Percentiles rank a stretch among this genome's conserved stretches.
Conservation (phyloP, 176 grass and related monocot species). For the Thalia dealbata region DNA sequence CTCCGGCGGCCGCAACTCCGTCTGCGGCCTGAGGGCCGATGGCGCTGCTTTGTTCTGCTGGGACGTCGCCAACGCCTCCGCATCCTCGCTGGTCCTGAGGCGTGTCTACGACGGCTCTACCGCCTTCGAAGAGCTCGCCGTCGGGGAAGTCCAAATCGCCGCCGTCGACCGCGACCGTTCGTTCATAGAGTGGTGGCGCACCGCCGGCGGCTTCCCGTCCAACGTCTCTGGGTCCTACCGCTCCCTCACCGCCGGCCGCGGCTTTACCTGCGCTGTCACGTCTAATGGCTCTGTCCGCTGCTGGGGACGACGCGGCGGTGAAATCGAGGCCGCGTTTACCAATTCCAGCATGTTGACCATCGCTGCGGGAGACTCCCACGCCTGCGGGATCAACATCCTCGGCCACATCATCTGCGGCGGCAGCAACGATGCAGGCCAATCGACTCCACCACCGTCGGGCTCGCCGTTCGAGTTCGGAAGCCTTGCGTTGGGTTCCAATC, state of each 20-base stretch:
- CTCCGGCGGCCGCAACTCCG: conserved; percentile 33
- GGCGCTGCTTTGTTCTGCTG: conserved; percentile 35
- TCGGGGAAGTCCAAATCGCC: conserved; percentile 53
- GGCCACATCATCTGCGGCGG: conserved; percentile 34
- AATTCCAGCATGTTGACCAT: conserved; percentile 28
- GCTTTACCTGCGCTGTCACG: conserved; percentile 52
- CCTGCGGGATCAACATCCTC: conserved; percentile 29
- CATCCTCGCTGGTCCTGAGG: not conserved
- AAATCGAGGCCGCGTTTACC: conserved; percentile 27
- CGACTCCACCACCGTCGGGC: not conserved
- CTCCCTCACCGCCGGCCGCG: conserved; percentile 55
- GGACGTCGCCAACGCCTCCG: conserved; percentile 9
- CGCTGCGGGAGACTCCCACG: conserved; percentile 36
- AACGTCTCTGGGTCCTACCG: not conserved
- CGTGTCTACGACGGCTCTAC: conserved; percentile 39
- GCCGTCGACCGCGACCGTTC: conserved; percentile 25
- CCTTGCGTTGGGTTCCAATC: conserved; percentile 41
- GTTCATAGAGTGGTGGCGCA: conserved; percentile 52
- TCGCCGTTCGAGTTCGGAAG: conserved; percentile 27
- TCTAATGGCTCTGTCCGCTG: conserved; percentile 32
- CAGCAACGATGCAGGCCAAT: conserved; percentile 12
- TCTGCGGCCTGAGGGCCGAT: conserved; percentile 30
- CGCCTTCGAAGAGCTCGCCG: conserved; percentile 23
- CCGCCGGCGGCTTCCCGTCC: not conserved
- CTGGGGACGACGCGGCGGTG: conserved; percentile 36